These are phyloP conservation scores for Microbotryum lychnidis-dioicae DNA, from an alignment of 1,284 basidiomycete species.

Conservation along the genomic window DNA sequence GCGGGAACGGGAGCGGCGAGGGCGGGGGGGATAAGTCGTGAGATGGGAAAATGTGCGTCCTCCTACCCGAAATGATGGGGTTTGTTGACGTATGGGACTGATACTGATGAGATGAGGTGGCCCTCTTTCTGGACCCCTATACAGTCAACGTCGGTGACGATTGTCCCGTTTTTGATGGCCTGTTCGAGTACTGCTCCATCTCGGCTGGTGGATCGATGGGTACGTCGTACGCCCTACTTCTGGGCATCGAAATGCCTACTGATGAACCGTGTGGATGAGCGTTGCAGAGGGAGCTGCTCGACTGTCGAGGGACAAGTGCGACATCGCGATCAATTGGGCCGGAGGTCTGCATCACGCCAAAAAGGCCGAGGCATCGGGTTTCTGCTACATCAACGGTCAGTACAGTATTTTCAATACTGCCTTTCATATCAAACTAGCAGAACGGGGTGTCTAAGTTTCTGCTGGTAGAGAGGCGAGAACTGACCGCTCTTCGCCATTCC, in stretches of 20 bases:
- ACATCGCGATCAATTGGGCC: conserved; percentile 98
- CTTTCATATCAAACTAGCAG: conserved; percentile 11
- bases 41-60: conserved; percentile 85
- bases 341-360: conserved; percentile 97
- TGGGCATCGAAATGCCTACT: background rate
- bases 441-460: background rate
- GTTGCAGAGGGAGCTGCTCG: conserved; percentile 84
- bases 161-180: conserved; percentile 94
- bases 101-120: background rate
- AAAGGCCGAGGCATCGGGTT: conserved; percentile 96
- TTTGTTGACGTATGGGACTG: too few relatives aligned
- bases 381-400: conserved; percentile 94
- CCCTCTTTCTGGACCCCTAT: background rate
- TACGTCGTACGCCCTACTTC: conserved; percentile 41
- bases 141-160: conserved; percentile 85
- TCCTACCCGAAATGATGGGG: too few relatives aligned
- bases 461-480: conserved; percentile 3
- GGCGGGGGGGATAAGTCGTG: conserved; percentile 40
- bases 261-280: background rate
- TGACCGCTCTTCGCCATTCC: background rate
- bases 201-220: conserved; percentile 98
- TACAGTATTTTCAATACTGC: background rate
- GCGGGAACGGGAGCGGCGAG: conserved; percentile 15
- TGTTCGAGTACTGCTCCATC: conserved; percentile 98
- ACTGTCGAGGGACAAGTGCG: conserved; percentile 91